phyloP scores from a whole-genome alignment of 108 stramenopile genomes.

The Nitzschia palea region DNA sequence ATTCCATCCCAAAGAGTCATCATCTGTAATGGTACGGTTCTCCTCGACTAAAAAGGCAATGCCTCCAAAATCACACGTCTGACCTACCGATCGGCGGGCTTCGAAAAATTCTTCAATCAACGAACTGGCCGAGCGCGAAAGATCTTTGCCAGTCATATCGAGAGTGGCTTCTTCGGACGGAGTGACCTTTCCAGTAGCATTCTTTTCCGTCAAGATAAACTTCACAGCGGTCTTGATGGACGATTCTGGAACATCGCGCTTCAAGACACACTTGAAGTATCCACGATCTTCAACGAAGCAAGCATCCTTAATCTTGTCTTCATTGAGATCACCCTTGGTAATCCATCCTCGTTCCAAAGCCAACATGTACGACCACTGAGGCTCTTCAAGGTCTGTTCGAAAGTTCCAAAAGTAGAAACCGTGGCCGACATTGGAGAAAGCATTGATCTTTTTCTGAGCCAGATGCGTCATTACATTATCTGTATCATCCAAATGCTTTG shows the following conservation, averaged over 20 bases:
- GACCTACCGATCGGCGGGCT: slow-evolving; percentile 47
- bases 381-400: slow-evolving; percentile 86
- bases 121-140: slow-evolving; percentile 54
- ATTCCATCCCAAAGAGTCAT: slow-evolving; percentile 47
- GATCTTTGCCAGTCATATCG: slow-evolving; percentile 45
- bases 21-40: slow-evolving; percentile 46
- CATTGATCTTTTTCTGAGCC: slow-evolving; percentile 79
- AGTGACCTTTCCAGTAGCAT: slow-evolving; percentile 11
- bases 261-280: slow-evolving; percentile 57
- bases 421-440: slow-evolving; percentile 82
- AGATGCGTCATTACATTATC: slow-evolving; percentile 77
- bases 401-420: slow-evolving; percentile 95
- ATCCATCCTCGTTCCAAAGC: slow-evolving; percentile 83
- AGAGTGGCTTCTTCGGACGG: slow-evolving; percentile 32
- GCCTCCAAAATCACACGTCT: slow-evolving; percentile 91
- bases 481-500: slow-evolving; percentile 65
- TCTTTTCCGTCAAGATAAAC: slow-evolving; percentile 42
- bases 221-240: slow-evolving; percentile 46
- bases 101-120: slow-evolving; percentile 60
- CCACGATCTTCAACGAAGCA: slow-evolving; percentile 61
- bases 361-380: slow-evolving; percentile 80
- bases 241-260: slow-evolving; percentile 47
- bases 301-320: slow-evolving; percentile 54
- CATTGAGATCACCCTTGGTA: slow-evolving; percentile 65
- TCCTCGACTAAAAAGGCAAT: slow-evolving; percentile 60